A percentile compares a stretch with the other conserved stretches of the same genome.
phyloP scores from a whole-genome alignment of 1,284 basidiomycete species.

The Chalciporus sp. region DNA sequence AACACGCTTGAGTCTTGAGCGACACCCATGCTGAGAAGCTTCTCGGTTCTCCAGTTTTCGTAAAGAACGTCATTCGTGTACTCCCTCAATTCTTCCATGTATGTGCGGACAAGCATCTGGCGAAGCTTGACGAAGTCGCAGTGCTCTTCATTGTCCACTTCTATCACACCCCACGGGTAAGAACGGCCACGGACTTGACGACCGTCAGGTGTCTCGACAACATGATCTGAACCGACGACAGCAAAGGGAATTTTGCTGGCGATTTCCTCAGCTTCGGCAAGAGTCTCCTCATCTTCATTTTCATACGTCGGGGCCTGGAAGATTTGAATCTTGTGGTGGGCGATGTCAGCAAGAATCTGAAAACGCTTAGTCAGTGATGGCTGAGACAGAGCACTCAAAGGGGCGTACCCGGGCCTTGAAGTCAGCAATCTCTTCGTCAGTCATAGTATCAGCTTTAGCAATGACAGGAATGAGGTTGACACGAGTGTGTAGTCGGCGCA shows the following conservation, averaged over 20 bases:
- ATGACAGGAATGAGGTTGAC: slow-evolving; percentile 98
- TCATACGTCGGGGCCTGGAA: slow-evolving; percentile 96
- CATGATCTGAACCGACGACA: slow-evolving; percentile 88
- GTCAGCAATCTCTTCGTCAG: slow-evolving; percentile 88
- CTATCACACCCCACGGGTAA: slow-evolving; percentile 97
- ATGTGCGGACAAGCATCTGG: slow-evolving; percentile 96
- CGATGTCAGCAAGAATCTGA: slow-evolving; percentile 91
- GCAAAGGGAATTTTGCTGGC: slow-evolving; percentile 97
- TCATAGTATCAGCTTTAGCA: slow-evolving; percentile 95
- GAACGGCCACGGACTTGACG: slow-evolving; percentile 88
- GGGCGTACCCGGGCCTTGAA: slow-evolving; percentile 87
- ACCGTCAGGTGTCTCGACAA: slow-evolving; percentile 82
- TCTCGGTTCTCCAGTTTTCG: slow-evolving; percentile 96
- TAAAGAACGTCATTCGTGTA: slow-evolving; percentile 93
- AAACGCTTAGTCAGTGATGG: neutral
- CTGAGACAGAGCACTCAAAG: neutral
- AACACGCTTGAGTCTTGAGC: slow-evolving; percentile 95
- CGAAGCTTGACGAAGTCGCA: slow-evolving; percentile 98
- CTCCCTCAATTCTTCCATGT: slow-evolving; percentile 97
- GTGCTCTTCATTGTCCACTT: slow-evolving; percentile 97
- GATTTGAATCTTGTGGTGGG: slow-evolving; percentile 91
- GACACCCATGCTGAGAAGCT: slow-evolving; percentile 93
- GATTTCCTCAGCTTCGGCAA: slow-evolving; percentile 95
- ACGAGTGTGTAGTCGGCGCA: slow-evolving; percentile 92
- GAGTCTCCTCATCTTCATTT: slow-evolving; percentile 95